A percentile compares a stretch with the other conserved stretches of the same genome.
Conservation (phyloP, 2,329 filamentous ascomycete genomes). For the Cadophora sp. region DNA sequence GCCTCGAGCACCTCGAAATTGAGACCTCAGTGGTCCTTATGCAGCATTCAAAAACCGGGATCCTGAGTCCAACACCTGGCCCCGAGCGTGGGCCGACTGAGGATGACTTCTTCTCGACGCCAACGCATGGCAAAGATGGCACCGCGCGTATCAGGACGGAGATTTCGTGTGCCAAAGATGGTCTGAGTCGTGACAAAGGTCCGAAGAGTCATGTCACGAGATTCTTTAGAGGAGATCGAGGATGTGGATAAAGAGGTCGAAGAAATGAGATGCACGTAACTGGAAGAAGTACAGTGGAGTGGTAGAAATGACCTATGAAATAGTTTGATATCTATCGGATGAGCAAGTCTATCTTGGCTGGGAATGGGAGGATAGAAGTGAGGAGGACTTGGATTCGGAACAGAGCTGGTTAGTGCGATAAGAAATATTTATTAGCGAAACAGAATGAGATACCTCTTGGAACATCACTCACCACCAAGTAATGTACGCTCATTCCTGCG, state of each 20-base stretch:
- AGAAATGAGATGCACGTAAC: too few relatives aligned
- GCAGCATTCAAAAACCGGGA: conserved; percentile 11
- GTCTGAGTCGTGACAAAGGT: not conserved
- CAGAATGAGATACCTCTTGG: too few relatives aligned
- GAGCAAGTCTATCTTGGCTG: too few relatives aligned
- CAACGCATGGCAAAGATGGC: conserved; percentile 2
- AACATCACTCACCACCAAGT: too few relatives aligned
- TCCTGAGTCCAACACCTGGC: conserved; percentile 1
- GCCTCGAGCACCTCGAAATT: conserved; percentile 21
- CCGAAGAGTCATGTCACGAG: not conserved
- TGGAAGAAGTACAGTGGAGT: too few relatives aligned
- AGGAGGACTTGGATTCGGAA: too few relatives aligned
- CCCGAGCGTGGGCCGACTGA: not conserved
- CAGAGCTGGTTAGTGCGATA: too few relatives aligned
- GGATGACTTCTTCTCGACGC: not conserved
- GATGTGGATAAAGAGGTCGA: not conserved
- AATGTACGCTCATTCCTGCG: too few relatives aligned
- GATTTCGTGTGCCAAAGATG: not conserved
- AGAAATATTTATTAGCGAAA: too few relatives aligned
- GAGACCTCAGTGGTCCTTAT: conserved; percentile 12
- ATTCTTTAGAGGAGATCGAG: not conserved
- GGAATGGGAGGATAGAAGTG: too few relatives aligned
- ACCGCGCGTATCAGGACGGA: conserved; percentile 2
- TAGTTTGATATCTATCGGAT: too few relatives aligned
- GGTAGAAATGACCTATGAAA: too few relatives aligned